Evolutionary conservation across 495 filamentous ascomycete genomes (phyloP).

Genomic region (Tuber magnatum): DNA sequence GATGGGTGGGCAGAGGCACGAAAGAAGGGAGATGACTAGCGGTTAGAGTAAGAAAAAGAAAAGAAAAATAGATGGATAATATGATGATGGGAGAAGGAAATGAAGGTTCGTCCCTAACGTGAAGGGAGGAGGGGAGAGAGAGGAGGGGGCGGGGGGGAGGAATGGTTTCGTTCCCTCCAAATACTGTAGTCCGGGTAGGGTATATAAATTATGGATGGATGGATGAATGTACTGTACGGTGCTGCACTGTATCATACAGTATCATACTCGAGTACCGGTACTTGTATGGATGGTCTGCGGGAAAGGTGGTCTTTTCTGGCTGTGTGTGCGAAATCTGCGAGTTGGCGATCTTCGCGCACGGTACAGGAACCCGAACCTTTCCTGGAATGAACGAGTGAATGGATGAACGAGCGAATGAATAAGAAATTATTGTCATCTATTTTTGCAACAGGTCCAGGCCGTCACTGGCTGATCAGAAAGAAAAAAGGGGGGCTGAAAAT

Average conservation of each 20-base stretch:
- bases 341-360: background rate
- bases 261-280: too few relatives aligned
- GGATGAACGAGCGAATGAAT: background rate
- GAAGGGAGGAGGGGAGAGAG: too few relatives aligned
- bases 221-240: too few relatives aligned
- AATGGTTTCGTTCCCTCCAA: background rate
- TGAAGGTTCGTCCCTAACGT: background rate
- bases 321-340: background rate
- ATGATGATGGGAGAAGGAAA: background rate
- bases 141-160: background rate
- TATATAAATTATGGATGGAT: background rate
- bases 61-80: background rate
- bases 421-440: background rate
- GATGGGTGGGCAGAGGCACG: background rate
- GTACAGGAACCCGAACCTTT: background rate
- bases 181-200: background rate
- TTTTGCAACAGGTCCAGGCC: background rate
- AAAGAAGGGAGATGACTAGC: background rate
- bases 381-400: background rate
- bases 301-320: constrained; percentile 1
- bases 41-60: background rate
- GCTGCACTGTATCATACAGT: too few relatives aligned
- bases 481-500: background rate
- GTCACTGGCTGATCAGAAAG: background rate
- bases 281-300: background rate